Base-by-base conservation (phyloP, 164 flowering plant genomes). In the Magnolia sinica region DNA sequence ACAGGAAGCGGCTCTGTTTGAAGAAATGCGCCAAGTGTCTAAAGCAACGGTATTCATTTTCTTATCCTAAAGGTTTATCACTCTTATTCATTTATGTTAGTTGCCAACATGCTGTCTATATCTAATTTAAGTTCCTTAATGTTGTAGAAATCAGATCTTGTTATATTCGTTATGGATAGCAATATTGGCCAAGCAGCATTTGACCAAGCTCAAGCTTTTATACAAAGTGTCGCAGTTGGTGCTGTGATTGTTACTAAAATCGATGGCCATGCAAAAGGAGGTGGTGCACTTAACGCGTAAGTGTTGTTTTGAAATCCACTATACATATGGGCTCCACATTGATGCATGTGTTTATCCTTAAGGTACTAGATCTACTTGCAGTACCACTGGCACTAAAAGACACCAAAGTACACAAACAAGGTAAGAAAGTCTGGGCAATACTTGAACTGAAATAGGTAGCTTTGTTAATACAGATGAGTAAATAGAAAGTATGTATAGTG, bases 101-200 rank as follows among this genome's bases (percentile, higher is more conserved):
- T 20, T 9, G 45, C 23, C n/a, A 27, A 65, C 10, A 45, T 51
- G 8, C 22, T 4, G 16, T 63, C 2, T 50, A 23, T 70, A 10
- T 11, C 37, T 45, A 55, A 55, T 55, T 55, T 11, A 3, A 11
- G 70, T 68, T 72, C 45, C 18, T 52, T 37, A 31, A 69, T 71
- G 14, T 76, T 83, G n/a, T 89, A 96, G 99, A 96, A 91, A 91
- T 97, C 99, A 74, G 97, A 94, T 84, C 98, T 96, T 83, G 92
- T 91, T 51, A 90, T 96, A 82, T 96, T 94, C 80, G 98, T 94
- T 24, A 96, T 96, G 99, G 99, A 96, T 80, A 92, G 99, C 81
- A 96, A 98, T 83, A 96, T 94, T 80, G 99, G 99, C 79, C 98
- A 94, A 86, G 99, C 98, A 82, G 98, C 99, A 55, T 94, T 91